phyloP scores from a whole-genome alignment of 75 land plant species.

The Sequoia sempervirens region DNA sequence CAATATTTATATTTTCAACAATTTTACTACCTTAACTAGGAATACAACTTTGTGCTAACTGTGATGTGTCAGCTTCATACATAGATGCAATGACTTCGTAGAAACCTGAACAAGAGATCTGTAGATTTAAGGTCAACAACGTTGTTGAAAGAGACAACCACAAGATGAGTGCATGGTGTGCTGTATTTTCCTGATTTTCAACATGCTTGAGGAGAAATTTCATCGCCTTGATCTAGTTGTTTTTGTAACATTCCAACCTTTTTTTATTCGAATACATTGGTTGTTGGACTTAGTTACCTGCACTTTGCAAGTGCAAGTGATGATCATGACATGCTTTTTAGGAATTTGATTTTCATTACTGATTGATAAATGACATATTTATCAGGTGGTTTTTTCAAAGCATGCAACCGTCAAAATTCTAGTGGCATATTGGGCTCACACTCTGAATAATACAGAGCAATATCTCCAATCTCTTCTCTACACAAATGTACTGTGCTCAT shows the following conservation, averaged over 20 bases:
- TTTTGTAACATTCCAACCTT: not conserved
- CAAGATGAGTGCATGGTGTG: not conserved
- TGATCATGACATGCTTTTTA: not conserved
- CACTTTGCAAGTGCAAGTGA: not conserved
- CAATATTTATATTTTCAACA: not conserved
- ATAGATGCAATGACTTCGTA: not conserved
- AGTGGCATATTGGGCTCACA: slow-evolving; percentile 80
- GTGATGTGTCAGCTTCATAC: not conserved
- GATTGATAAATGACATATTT: not conserved
- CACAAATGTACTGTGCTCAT: slow-evolving; percentile 59
- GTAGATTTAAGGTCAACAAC: not conserved
- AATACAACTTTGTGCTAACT: not conserved
- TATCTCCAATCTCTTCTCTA: slow-evolving; percentile 71
- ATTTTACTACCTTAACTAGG: not conserved
- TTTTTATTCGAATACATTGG: not conserved
- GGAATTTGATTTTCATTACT: not conserved
- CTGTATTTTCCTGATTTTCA: not conserved
- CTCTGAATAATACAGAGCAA: slow-evolving; percentile 48
- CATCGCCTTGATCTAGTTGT: not conserved
- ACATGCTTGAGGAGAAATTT: not conserved
- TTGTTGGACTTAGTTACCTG: slow-evolving; percentile 4
- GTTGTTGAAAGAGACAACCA: not conserved
- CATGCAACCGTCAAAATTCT: slow-evolving; percentile 62
- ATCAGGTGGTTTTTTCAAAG: slow-evolving; percentile 77
- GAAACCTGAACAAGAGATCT: not conserved